Base-by-base conservation (phyloP, 495 filamentous ascomycete genomes). In the Podospora pseudocomata region DNA sequence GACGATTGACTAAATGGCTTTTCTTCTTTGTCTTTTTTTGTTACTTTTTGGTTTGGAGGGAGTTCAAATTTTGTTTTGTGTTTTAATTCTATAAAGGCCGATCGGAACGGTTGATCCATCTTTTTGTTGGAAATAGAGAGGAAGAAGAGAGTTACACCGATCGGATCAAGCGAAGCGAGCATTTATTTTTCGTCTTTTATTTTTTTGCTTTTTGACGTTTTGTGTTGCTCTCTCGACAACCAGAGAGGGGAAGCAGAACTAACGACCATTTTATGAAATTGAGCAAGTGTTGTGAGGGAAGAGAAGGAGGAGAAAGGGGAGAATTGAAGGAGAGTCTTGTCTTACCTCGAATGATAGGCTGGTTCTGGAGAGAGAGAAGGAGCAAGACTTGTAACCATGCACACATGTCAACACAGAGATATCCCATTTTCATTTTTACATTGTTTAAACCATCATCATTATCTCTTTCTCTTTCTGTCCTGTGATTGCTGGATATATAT, bases 1-100 rank as follows among this genome's bases (percentile, higher is more conserved):
- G 93, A 93, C 90, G 70, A 97, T 97, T 77, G 93, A 97, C 80
- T 96, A 80, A 81, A 49, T 9, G 30, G 39, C 15, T 49, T 49
- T 16, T 49, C 9, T 49, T 49, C 2, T 6, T 49, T 4, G 7
- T 18, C 2, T 6, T 49, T 4, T 32, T 32, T 32, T 23, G 20
- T 23, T 32, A 32, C 30, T 32, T 32, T 5, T 32, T 32, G 30
- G 30, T 49, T 49, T 5, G 39, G 6, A 13, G 9, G 39, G 39
- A 49, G 39, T 49, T 49, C 39, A 49, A 49, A 49, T 49, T 49
- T 49, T 11, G 7, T 49, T 49, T 49, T 49, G 39, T 49, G 39
- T 49, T 49, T 49, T 49, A 49, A 49, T 49, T 49, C 39, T 49
- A 49, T 49, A 49, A 49, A 49, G 39, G 39, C 39, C 39, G 13